These are phyloP conservation scores for Aspergillus wentii DNA, from an alignment of 495 filamentous ascomycete genomes.

Conservation along the genomic window DNA sequence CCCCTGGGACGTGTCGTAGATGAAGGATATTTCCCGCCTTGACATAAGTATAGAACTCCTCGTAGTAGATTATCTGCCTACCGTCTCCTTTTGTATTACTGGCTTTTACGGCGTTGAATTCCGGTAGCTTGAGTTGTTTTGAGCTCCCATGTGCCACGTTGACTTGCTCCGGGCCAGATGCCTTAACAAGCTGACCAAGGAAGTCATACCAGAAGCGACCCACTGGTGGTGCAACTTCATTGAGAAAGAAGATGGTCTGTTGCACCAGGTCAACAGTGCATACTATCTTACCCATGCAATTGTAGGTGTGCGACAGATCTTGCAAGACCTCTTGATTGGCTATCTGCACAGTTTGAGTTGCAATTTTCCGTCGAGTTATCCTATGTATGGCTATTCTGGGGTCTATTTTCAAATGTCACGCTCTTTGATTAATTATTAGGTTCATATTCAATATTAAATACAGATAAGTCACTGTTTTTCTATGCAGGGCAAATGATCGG, in stretches of 20 bases:
- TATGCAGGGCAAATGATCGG: neutral
- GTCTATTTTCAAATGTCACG: slow-evolving; percentile 9
- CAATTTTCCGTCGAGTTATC: slow-evolving; percentile 4
- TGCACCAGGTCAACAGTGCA: slow-evolving; percentile 17
- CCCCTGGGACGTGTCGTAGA: neutral
- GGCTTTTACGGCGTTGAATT: neutral
- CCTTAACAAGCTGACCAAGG: slow-evolving; percentile 20
- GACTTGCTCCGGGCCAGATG: slow-evolving; percentile 26
- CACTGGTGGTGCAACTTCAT: slow-evolving; percentile 11
- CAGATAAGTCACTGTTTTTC: neutral
- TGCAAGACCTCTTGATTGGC: slow-evolving; percentile 8
- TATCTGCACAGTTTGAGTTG: neutral
- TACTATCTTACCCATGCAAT: slow-evolving; percentile 16
- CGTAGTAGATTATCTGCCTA: slow-evolving; percentile 1
- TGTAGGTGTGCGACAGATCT: slow-evolving; percentile 23
- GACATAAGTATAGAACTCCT: neutral
- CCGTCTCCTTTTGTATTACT: neutral
- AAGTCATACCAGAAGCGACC: slow-evolving; percentile 27
- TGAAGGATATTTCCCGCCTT: neutral
- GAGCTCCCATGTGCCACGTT: neutral
- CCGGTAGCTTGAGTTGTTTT: neutral
- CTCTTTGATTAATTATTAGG: slow-evolving; percentile 1
- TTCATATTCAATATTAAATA: slow-evolving; percentile 11
- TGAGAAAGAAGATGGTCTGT: slow-evolving; percentile 21
- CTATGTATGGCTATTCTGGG: slow-evolving; percentile 5